Percentiles rank a stretch among this genome's conserved stretches.
phyloP scores from a whole-genome alignment of 225 moss, liverwort and hornwort genomes.

The Rhytidiadelphus loreus region DNA sequence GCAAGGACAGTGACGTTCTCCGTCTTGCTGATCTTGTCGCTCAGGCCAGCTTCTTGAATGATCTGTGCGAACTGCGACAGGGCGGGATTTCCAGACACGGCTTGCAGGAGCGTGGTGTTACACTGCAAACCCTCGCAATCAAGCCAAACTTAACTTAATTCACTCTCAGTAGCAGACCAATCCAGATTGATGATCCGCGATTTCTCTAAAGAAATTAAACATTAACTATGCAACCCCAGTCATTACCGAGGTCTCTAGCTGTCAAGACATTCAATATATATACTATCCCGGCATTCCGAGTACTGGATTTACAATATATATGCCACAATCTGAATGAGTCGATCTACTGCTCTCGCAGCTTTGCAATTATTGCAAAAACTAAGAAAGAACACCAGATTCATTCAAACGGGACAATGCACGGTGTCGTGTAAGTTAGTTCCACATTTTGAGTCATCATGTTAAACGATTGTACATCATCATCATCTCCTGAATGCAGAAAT shows the following conservation, averaged over 20 bases:
- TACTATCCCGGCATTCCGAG: not conserved
- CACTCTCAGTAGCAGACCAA: not conserved
- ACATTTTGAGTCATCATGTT: not conserved
- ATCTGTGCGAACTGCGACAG: not conserved
- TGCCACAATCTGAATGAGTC: not conserved
- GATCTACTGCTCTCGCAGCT: not conserved
- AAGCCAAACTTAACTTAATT: not conserved
- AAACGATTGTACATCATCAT: not conserved
- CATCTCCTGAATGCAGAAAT: not conserved
- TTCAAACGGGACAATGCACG: not conserved
- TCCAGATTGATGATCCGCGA: not conserved
- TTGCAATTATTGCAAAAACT: not conserved
- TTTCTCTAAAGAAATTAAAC: not conserved
- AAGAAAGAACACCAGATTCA: not conserved
- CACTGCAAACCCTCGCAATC: conserved; percentile 1
- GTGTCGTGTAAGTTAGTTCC: too few relatives aligned
- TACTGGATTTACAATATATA: not conserved
- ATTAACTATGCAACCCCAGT: not conserved
- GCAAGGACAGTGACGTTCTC: conserved; percentile 33
- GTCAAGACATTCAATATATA: not conserved
- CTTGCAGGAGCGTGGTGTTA: conserved; percentile 9
- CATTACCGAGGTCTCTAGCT: too few relatives aligned
- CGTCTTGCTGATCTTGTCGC: not conserved
- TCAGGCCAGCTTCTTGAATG: conserved; percentile 1
- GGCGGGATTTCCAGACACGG: not conserved